Evolutionary conservation across 140 eudicot genomes (phyloP), one percentile per base, ranked within the genome.

Genomic region (Cichorium intybus): DNA sequence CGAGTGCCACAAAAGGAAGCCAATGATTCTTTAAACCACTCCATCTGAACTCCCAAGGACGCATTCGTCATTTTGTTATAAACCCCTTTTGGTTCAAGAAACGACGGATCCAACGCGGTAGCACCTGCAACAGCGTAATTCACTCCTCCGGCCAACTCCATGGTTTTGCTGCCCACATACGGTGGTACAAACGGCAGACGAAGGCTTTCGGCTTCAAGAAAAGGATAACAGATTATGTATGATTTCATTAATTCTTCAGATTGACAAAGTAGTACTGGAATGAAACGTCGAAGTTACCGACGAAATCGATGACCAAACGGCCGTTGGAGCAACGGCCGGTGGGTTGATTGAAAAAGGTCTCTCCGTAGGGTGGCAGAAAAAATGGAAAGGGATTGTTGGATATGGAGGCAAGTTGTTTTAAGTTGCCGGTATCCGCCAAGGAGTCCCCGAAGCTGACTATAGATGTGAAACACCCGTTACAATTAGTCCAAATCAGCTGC

Each of bases 91-190:
- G 49, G 46, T 21, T 77, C 82, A 26, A 75, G 51, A 20, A 48
- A 34, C 11, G 18, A 9, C 6, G 67, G 34, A 4, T 72, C 46
- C 52, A 82, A 49, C 4, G 88, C 82, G 4, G 80, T 74, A 17
- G 80, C 57, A 57, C 84, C 84, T 23, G 68, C 81, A 10, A 82
- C 80, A 2, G 82, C 82, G 54, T 75, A 82, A 61, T 78, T 79
- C 10, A 57, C 84, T 11, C 84, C 84, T 6, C 9, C 23, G 0
- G 11, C 53, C 27, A 39, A 37, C 35, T 37, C 26, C 34, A 14
- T 14, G 4, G 20, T 15, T 14, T 60, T 24, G 52, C 47, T 3
- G 16, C 53, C 47, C 48, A 29, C 17, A 66, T 66, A 34, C 41
- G 41, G 41, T 8, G 58, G 61, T 21, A 31, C 33, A 2, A 49